Base-by-base conservation (phyloP, 2,329 filamentous ascomycete species). In the Fusarium sororula region DNA sequence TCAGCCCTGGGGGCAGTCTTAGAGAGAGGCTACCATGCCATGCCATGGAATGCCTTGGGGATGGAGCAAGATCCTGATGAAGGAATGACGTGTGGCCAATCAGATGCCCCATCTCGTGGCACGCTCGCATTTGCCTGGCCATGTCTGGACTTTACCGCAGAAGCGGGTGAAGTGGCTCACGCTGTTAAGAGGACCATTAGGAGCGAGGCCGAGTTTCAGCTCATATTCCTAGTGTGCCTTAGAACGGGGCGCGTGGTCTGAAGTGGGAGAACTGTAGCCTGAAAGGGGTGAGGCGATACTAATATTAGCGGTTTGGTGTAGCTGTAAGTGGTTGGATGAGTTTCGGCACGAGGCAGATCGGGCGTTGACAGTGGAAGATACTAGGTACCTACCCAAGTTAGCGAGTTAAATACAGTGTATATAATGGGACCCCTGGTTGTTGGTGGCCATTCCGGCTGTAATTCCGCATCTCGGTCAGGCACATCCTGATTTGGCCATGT, bases 111-210 rank as follows among this genome's bases (percentile, higher is more conserved):
- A 58, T 67, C 17, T 55, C 18, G 61, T 75, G 66, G 74, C 76
- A 78, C 76, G 76, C 75, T 65, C 70, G 54, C 68, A 73, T 70
- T 60, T 68, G 64, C 58, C 68, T 73, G 63, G 57, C 57, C 61
- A 67, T 72, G 50, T 59, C 68, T 75, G 63, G 68, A 51, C 54
- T 66, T 56, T 69, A 26, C 57, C 54, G 55, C 68, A 70, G 50
- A 64, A 62, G 75, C 64, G 72, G 73, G 66, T 74, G 66, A 64
- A 70, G 70, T 60, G 68, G 63, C 63, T 57, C 66, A 57, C 35
- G 57, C n/a, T 71, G 48, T 53, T 53, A 53, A 54, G 63, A 51
- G 39, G 53, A 57, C 53, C 63, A 60, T 71, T 68, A 66, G 59
- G 60, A 47, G 64, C 24, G 57, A 42, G 63, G 60, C 64, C 44